These are phyloP conservation scores for Trichoderma koningiopsis DNA, from an alignment of 2,329 filamentous ascomycete species.

Conservation along the genomic window DNA sequence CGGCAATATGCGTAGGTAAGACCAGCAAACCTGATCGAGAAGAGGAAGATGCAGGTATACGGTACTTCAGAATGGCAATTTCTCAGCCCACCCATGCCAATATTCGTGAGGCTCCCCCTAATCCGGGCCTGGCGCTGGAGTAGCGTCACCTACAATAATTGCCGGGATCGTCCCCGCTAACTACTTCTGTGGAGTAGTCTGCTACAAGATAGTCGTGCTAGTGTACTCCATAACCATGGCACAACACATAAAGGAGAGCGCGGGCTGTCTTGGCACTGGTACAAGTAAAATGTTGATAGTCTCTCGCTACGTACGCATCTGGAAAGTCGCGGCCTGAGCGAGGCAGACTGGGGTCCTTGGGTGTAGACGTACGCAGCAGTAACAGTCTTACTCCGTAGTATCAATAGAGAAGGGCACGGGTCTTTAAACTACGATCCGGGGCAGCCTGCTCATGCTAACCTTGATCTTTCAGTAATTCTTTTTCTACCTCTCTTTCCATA, in stretches of 20 bases:
- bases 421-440: constrained; percentile 11
- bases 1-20: neutral
- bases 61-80: constrained; percentile 1
- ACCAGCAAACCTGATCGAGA: neutral
- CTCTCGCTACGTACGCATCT: neutral
- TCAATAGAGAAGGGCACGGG: neutral
- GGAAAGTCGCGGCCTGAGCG: constrained; percentile 2
- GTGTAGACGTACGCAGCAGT: neutral
- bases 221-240: neutral
- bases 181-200: neutral
- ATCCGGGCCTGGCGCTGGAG: neutral
- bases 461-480: constrained; percentile 10
- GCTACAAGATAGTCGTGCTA: constrained; percentile 5
- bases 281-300: constrained; percentile 10
- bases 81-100: neutral
- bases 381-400: neutral
- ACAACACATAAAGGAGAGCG: constrained; percentile 1
- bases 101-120: constrained; percentile 7
- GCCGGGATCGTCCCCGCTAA: constrained; percentile 11
- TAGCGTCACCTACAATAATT: constrained; percentile 1
- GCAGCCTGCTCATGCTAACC: neutral
- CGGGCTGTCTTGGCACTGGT: neutral
- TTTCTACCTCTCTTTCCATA: neutral
- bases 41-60: neutral
- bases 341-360: neutral